These are phyloP conservation scores for Quercus lobata DNA, from an alignment of 331 rosid genomes.

Conservation along the genomic window DNA sequence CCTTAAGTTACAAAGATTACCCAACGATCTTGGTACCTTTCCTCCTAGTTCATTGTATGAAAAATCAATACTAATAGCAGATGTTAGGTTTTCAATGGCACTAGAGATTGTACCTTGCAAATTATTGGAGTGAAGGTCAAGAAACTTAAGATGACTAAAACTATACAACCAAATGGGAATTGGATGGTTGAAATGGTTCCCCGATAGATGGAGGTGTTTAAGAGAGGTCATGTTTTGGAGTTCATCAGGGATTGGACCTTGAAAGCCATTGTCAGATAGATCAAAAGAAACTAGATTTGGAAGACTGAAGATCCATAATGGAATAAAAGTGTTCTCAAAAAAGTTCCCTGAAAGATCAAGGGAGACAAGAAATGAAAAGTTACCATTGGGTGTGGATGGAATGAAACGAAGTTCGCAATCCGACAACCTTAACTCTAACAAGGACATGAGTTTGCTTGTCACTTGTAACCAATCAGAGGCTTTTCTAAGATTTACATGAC, in stretches of 20 bases:
- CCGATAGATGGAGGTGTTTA: not conserved
- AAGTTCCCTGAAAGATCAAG: no score
- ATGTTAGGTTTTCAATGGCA: no score
- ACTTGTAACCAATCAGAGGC: not conserved
- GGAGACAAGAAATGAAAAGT: no score
- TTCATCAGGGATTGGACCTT: not conserved
- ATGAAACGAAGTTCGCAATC: conserved; percentile 28
- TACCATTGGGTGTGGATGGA: not conserved
- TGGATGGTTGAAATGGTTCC: not conserved
- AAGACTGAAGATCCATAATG: no score
- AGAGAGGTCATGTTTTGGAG: conserved; percentile 22
- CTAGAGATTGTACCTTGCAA: no score
- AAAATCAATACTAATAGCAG: no score
- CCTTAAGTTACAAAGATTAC: no score
- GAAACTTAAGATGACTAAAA: not conserved
- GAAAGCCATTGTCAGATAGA: not conserved
- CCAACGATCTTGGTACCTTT: no score
- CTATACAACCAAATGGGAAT: conserved; percentile 12
- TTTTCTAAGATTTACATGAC: no score
- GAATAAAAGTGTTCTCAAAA: not conserved
- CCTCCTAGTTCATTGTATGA: no score
- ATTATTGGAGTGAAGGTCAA: not conserved
- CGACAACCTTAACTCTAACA: conserved; percentile 24
- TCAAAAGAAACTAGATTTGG: not conserved
- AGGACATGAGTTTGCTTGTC: conserved; percentile 17